Evolutionary conservation across 2,329 filamentous ascomycete genomes (phyloP).

Genomic region (Colletotrichum lentis): DNA sequence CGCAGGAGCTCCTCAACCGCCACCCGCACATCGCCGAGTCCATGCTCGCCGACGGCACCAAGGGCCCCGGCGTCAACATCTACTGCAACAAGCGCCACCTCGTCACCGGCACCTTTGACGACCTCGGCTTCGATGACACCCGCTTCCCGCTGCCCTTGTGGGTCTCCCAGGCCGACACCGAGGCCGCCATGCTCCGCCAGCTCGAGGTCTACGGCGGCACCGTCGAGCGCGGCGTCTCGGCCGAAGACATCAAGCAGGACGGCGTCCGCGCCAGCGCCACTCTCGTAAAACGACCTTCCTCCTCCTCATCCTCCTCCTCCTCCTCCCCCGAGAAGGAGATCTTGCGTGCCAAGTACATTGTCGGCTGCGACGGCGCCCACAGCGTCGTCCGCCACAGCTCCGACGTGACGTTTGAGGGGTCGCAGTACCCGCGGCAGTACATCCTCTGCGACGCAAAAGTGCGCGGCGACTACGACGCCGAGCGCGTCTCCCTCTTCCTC

Average conservation of each 20-base stretch:
- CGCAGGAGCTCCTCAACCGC: conserved; percentile 59
- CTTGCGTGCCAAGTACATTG: conserved; percentile 51
- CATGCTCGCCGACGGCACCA: conserved; percentile 49
- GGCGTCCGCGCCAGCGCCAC: conserved; percentile 43
- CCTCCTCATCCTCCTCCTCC: not conserved
- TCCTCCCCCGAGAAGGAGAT: conserved; percentile 37
- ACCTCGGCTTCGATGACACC: conserved; percentile 45
- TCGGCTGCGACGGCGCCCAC: conserved; percentile 59
- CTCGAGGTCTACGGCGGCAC: conserved; percentile 41
- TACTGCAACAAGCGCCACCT: conserved; percentile 48
- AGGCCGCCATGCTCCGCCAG: conserved; percentile 45
- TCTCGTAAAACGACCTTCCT: conserved; percentile 40
- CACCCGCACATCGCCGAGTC: conserved; percentile 49
- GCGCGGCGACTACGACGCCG: conserved; percentile 23
- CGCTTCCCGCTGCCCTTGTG: conserved; percentile 45
- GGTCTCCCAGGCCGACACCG: conserved; percentile 49
- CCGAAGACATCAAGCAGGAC: conserved; percentile 45
- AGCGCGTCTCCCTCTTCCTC: conserved; percentile 44
- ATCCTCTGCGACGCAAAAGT: conserved; percentile 54
- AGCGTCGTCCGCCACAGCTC: conserved; percentile 53
- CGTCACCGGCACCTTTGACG: conserved; percentile 45
- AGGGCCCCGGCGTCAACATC: conserved; percentile 50
- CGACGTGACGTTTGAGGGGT: conserved; percentile 52
- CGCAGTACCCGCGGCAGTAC: conserved; percentile 53
- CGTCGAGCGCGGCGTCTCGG: conserved; percentile 45